Evolutionary conservation across 768 basidiomycete genomes (phyloP).

Genomic region (Trametes elegans): DNA sequence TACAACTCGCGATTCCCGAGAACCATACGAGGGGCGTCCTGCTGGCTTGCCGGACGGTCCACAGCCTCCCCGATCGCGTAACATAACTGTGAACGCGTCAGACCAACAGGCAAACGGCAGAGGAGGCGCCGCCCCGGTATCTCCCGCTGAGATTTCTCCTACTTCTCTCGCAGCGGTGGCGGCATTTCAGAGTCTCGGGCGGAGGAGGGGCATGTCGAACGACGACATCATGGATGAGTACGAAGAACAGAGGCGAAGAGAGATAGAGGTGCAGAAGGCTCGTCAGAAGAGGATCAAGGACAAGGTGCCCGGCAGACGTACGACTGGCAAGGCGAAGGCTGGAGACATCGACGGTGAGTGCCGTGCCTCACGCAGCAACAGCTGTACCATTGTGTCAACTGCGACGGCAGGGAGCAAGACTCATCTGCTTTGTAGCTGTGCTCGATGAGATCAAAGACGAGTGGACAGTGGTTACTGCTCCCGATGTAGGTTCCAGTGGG

Average conservation of each 20-base stretch:
- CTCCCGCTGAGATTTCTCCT: conserved; percentile 25
- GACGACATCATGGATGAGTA: conserved; percentile 59
- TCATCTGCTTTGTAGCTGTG: conserved; percentile 51
- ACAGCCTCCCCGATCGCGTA: conserved; percentile 7
- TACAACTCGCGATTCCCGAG: conserved; percentile 28
- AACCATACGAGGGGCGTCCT: conserved; percentile 42
- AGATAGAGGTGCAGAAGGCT: conserved; percentile 60
- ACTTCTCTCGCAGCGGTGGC: conserved; percentile 50
- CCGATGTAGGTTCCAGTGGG: conserved; percentile 54
- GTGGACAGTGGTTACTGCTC: conserved; percentile 85
- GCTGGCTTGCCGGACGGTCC: conserved; percentile 23
- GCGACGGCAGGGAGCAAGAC: background rate
- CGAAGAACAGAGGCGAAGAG: conserved; percentile 55
- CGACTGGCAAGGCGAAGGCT: conserved; percentile 53
- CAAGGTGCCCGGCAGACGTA: conserved; percentile 56
- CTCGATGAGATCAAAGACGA: conserved; percentile 84
- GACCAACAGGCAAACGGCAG: conserved; percentile 15
- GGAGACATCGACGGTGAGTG: conserved; percentile 85
- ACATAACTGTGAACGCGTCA: background rate
- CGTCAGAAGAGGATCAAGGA: conserved; percentile 70
- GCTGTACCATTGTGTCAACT: background rate
- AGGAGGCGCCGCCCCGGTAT: background rate
- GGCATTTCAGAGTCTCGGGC: conserved; percentile 66
- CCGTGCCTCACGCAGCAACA: background rate
- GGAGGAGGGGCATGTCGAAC: conserved; percentile 48